Conservation (phyloP, 2,329 filamentous ascomycete species). For the Alternaria sp. region DNA sequence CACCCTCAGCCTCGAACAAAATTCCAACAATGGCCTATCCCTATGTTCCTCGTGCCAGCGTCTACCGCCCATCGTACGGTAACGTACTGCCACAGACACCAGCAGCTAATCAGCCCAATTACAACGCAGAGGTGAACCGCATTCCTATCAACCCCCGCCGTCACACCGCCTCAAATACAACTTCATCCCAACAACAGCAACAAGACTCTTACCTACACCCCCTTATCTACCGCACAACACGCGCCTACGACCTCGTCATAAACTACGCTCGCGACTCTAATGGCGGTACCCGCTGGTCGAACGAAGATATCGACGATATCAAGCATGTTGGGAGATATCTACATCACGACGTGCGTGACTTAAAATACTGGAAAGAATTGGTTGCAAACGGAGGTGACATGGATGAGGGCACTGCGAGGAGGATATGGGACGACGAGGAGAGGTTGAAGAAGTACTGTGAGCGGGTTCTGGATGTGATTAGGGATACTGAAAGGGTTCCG, state of each 20-base stretch:
- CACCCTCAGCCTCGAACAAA: not conserved
- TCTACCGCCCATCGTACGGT: not conserved
- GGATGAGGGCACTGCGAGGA: not conserved
- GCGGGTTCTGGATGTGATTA: not conserved
- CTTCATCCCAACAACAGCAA: conserved; percentile 1
- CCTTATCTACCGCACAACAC: conserved; percentile 24
- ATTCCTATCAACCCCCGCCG: not conserved
- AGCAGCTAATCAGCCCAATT: not conserved
- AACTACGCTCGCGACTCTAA: conserved; percentile 23
- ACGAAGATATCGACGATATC: conserved; percentile 18
- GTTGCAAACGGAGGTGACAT: not conserved
- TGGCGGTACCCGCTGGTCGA: conserved; percentile 29
- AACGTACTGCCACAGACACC: not conserved
- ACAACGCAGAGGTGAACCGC: not conserved
- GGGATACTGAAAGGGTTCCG: not conserved
- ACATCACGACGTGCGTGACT: conserved; percentile 11
- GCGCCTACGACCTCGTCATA: conserved; percentile 31
- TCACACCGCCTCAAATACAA: not conserved
- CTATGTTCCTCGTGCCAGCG: not conserved
- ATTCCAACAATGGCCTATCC: not conserved
- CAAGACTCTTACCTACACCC: conserved; percentile 18
- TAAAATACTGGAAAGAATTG: conserved; percentile 13
- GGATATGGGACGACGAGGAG: not conserved
- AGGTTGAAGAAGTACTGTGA: not conserved
- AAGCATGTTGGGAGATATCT: conserved; percentile 19